Evolutionary conservation across 495 filamentous ascomycete species (phyloP), one percentile per base, ranked within the genome.

Genomic region (Penicillium herquei): DNA sequence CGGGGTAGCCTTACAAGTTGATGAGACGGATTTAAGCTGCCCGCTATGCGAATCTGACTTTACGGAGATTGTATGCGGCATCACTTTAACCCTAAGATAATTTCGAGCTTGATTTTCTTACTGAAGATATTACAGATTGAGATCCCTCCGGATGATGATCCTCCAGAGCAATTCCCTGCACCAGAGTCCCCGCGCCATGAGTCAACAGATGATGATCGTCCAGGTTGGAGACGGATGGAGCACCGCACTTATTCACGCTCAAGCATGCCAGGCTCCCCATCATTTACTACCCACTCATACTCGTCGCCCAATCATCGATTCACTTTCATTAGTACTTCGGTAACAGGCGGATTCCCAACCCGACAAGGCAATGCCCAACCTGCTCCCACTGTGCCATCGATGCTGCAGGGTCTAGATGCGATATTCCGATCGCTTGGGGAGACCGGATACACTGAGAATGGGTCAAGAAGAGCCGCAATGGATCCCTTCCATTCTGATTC

Each of bases 31-130:
- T 34, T 70, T 96, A 48, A 69, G 67, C 11, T 98, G 94, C 58
- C 92, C 92, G n/a, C 64, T 71, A 7, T 98, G 94, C 65, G 55
- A 77, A 11, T 81, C 83, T n/a, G 89, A 95, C 6, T 85, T 89
- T 66, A 88, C 83, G 7, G 91, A 98, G 73, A 93, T 96, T 55
- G 92, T 76, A 67, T 33, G 69, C 61, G 32, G 10, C 48, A 11
- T 31, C 35, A 14, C 1, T 11, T 26, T 14, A 9, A 26, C 1
- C 21, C 21, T 26, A 26, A 26, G 21, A 26, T 26, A 26, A 26
- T 26, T 26, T 26, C 21, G 21, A 26, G 21, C 21, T 26, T 26
- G 21, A 26, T 2, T 4, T 26, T 26, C 21, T 26, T 26, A 26
- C 21, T 26, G 21, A 26, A 1, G 21, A 2, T 10, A 13, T 42